A percentile compares a stretch with the other conserved stretches of the same genome.
Conservation (phyloP, 805 yeast genomes). For the Candida orba region DNA sequence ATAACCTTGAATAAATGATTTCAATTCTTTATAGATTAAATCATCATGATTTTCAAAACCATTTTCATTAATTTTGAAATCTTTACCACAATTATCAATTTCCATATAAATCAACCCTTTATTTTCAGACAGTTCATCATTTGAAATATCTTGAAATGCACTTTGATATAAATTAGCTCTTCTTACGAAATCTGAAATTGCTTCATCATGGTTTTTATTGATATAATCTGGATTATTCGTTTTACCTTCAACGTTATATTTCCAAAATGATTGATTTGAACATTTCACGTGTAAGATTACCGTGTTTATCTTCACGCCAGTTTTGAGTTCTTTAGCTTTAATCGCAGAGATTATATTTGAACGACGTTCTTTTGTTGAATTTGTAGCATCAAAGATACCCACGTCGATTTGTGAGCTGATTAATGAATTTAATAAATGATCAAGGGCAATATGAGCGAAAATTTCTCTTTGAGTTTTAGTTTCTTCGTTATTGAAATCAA, state of each 20-base stretch:
- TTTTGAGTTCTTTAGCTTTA: slow-evolving; percentile 15
- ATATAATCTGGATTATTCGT: slow-evolving; percentile 56
- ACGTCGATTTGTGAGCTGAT: slow-evolving; percentile 38
- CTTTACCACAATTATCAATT: slow-evolving; percentile 18
- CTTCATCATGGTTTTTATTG: slow-evolving; percentile 41
- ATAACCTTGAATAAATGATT: slow-evolving; percentile 28
- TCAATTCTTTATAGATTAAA: slow-evolving; percentile 17
- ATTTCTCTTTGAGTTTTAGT: slow-evolving; percentile 38
- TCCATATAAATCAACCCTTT: slow-evolving; percentile 12
- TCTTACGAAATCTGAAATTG: slow-evolving; percentile 52
- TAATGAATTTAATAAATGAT: slow-evolving; percentile 37
- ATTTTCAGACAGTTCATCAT: slow-evolving; percentile 24
- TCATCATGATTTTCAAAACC: slow-evolving; percentile 16
- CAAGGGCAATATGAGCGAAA: slow-evolving; percentile 46
- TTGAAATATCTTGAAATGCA: slow-evolving; percentile 31
- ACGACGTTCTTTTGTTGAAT: slow-evolving; percentile 41
- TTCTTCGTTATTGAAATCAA: slow-evolving; percentile 36
- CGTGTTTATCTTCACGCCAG: slow-evolving; percentile 35
- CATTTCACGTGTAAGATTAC: slow-evolving; percentile 56
- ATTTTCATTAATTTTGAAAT: slow-evolving; percentile 18
- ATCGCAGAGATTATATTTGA: slow-evolving; percentile 16
- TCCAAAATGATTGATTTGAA: slow-evolving; percentile 41
- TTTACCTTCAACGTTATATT: slow-evolving; percentile 58
- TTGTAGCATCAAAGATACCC: slow-evolving; percentile 57
- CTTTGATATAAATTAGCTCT: slow-evolving; percentile 46